Evolutionary conservation across 306 rosid genomes (phyloP), one percentile per base, ranked within the genome.

Genomic region (Cyclanthera cordifolia): DNA sequence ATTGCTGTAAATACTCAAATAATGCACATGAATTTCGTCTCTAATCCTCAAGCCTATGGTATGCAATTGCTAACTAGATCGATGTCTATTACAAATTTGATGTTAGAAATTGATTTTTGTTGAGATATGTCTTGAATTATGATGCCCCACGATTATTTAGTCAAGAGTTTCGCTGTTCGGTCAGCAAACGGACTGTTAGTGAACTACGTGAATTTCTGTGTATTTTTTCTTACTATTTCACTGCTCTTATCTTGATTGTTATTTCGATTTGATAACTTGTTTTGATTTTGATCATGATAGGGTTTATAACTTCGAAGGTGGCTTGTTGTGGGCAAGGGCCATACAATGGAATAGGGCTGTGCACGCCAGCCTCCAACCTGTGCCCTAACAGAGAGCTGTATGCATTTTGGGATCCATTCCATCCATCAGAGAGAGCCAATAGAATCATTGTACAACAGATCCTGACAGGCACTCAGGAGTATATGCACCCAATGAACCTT

Each of bases 401-500:
- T 11, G 97, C 83, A 6, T 90, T 88, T 71, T 90, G 97, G 97
- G 97, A 90, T 77, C 43, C 86, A 51, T 90, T 86, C 49, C 97
- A 90, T 75, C 95, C 97, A 5, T 80, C 95, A 0, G 95, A 90
- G 77, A 88, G 52, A 53, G 97, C 97, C 0, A 79, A 72, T 71
- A 19, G 81, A 56, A 55, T 88, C 14, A 81, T 90, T 39, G 95
- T 79, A 47, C 82, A 79, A 50, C 89, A 79, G 21, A 86, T 90
- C 48, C 32, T 90, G 4, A 74, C 77, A 5, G 97, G 95, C 39
- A 58, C 83, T 16, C 46, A 48, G 19, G 66, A 80, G 52, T 83
- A 82, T 71, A 90, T 90, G 97, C 75, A 82, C 64, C 97, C 97
- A 9, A 88, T 88, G 90, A 90, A 90, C 50, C 97, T 90, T 78